These are phyloP conservation scores for Pistacia vera DNA, from an alignment of 345 rosid species.

Conservation along the genomic window DNA sequence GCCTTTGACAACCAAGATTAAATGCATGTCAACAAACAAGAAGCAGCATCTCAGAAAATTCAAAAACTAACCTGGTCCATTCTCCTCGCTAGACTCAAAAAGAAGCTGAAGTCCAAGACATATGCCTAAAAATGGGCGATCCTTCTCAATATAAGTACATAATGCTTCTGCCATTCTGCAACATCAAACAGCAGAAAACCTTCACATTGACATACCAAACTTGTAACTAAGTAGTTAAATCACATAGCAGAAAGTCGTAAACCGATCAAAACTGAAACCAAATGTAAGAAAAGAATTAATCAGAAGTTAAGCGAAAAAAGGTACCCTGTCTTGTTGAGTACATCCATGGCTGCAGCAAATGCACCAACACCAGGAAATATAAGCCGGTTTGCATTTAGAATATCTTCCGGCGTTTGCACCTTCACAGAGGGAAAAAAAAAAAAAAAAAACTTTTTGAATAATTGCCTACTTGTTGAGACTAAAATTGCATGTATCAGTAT, in stretches of 20 bases:
- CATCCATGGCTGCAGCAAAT: constrained; percentile 93
- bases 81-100: constrained; percentile 88
- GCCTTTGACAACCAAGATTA: background rate
- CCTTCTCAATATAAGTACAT: constrained; percentile 68
- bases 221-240: constrained; percentile 6
- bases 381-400: constrained; percentile 72
- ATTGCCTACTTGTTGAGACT: background rate
- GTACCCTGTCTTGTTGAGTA: constrained; percentile 77
- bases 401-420: constrained; percentile 85
- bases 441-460: background rate
- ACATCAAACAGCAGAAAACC: constrained; percentile 8
- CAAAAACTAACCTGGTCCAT: constrained; percentile 68
- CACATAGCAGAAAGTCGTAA: background rate
- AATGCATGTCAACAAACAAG: background rate
- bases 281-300: background rate
- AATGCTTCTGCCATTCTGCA: constrained; percentile 93
- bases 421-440: constrained; percentile 21
- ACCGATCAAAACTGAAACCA: background rate
- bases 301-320: background rate
- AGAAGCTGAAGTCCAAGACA: constrained; percentile 96
- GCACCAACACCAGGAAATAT: constrained; percentile 97
- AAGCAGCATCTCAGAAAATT: background rate
- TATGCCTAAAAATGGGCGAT: constrained; percentile 95
- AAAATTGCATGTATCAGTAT: background rate
- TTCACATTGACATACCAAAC: background rate